Percentiles rank a stretch among this genome's conserved stretches.
Evolutionary conservation across 371 early-diverging fungal species (phyloP).

Genomic region (Rhizopus arrhizus): DNA sequence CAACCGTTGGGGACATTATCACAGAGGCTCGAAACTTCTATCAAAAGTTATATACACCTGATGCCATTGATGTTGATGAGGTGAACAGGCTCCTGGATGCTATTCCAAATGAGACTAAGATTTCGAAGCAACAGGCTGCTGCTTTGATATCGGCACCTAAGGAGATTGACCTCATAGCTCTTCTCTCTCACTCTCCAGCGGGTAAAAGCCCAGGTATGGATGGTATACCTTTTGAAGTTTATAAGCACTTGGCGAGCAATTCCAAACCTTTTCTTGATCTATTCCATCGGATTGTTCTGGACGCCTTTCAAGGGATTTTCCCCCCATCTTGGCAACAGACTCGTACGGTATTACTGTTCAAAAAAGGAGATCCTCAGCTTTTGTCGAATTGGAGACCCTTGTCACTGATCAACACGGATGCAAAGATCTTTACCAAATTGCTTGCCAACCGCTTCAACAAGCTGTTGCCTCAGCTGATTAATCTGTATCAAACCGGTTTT

Average conservation of each 20-base stretch:
- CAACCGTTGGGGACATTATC: constrained; percentile 1
- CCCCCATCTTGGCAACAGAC: constrained; percentile 23
- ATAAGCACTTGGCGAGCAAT: constrained; percentile 4
- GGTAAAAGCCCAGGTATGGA: constrained; percentile 37
- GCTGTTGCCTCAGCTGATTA: constrained; percentile 5
- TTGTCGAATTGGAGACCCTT: constrained; percentile 33
- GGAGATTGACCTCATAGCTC: not conserved
- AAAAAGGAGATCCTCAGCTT: constrained; percentile 30
- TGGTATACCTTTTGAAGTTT: constrained; percentile 40
- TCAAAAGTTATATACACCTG: constrained; percentile 11
- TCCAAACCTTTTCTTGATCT: not conserved
- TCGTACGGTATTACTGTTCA: constrained; percentile 32
- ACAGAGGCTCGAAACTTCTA: constrained; percentile 10
- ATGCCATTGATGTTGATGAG: not conserved
- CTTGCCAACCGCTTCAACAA: constrained; percentile 20
- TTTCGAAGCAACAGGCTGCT: too few species aligned
- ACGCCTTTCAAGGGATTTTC: constrained; percentile 13
- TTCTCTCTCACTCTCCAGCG: constrained; percentile 9
- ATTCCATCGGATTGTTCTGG: constrained; percentile 17
- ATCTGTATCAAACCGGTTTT: constrained; percentile 22
- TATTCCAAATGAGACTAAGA: constrained; percentile 7
- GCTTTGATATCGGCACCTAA: too few species aligned
- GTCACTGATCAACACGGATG: constrained; percentile 33
- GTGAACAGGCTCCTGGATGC: not conserved
- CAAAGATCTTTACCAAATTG: constrained; percentile 28